Evolutionary conservation across 441 rosid genomes (phyloP).

Genomic region (Pelargonium fulgidum): DNA sequence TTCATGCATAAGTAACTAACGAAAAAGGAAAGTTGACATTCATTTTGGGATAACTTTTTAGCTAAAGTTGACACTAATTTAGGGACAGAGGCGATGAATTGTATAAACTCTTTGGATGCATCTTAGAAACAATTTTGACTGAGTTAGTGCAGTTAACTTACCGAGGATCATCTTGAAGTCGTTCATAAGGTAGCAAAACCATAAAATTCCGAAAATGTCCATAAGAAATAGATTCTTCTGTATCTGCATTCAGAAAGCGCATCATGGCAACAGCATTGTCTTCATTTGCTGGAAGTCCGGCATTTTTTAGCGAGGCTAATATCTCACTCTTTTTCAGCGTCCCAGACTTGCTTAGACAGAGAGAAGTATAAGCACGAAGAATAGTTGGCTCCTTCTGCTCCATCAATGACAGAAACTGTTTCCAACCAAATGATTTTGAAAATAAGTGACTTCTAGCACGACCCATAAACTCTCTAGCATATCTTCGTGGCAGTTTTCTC

Average conservation of each 20-base stretch:
- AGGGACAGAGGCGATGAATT: no score
- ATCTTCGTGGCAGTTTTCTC: slow-evolving; percentile 73
- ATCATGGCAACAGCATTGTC: slow-evolving; percentile 96
- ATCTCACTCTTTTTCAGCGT: slow-evolving; percentile 93
- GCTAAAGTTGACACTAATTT: no score
- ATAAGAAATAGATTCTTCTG: slow-evolving; percentile 87
- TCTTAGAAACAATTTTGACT: slow-evolving; percentile 6
- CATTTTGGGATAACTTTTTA: no score
- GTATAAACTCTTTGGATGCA: neutral
- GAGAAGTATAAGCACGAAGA: slow-evolving; percentile 91
- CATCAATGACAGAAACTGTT: slow-evolving; percentile 90
- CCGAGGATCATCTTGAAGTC: slow-evolving; percentile 94
- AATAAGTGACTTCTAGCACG: slow-evolving; percentile 81
- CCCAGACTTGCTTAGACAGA: slow-evolving; percentile 88
- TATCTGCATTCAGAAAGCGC: slow-evolving; percentile 79
- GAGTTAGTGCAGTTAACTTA: slow-evolving; percentile 29
- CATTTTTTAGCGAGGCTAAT: slow-evolving; percentile 76
- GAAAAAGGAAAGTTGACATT: no score
- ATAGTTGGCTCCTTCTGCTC: slow-evolving; percentile 96
- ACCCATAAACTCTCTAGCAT: slow-evolving; percentile 80
- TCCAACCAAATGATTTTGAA: slow-evolving; percentile 96
- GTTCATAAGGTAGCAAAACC: slow-evolving; percentile 89
- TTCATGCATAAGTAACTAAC: no score
- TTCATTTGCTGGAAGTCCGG: slow-evolving; percentile 96
- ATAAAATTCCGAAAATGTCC: slow-evolving; percentile 97